Evolutionary conservation across 371 early-diverging fungal species (phyloP), one percentile per base, ranked within the genome.

Genomic region (Thermomucor indicae-seudaticae): DNA sequence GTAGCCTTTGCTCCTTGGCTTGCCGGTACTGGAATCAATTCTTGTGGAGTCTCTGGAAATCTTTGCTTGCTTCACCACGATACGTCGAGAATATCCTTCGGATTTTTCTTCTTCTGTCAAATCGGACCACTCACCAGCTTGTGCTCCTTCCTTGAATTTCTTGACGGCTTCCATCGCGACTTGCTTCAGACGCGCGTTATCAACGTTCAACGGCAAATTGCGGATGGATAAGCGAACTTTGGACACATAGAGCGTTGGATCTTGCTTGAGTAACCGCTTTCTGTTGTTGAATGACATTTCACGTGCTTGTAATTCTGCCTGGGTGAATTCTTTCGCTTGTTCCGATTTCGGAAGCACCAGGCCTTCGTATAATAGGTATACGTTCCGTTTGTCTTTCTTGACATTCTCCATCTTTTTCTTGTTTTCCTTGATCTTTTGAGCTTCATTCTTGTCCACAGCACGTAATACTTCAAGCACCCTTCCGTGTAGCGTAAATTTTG

Each of bases 161-260:
- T 72, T 55, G 17, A 89, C 74, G 3, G 88, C 79, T 16, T 75
- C 62, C n/a, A 78, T 60, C 31, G 81, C 91, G 5, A 88, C 66
- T 23, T 74, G 65, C 46, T 80, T 83, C 41, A 95, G 65, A 4
- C 72, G 79, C 10, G 62, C 62, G 30, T 95, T 95, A 52, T 80
- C 86, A n/a, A 91, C 74, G 30, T 73, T 71, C 30, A 82, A 55
- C 1, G 87, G 90, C 40, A 97, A 57, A 61, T 91, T 91, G 48
- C 96, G 82, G 22, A 97, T 75, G 7, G 91, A 85, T 23, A 97
- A 79, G 56, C 97, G 84, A 1, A 92, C 92, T 55, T 84, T 87
- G 60, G 90, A 90, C 52, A 97, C 80, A 61, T 75, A 93, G 46
- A 95, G 72, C 47, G 92, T 88, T 24, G 93, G 96, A 61, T 96